A percentile compares a stretch with the other conserved stretches of the same genome.
Evolutionary conservation across 139 green algal species (phyloP).

Genomic region (Micractinium sp.): DNA sequence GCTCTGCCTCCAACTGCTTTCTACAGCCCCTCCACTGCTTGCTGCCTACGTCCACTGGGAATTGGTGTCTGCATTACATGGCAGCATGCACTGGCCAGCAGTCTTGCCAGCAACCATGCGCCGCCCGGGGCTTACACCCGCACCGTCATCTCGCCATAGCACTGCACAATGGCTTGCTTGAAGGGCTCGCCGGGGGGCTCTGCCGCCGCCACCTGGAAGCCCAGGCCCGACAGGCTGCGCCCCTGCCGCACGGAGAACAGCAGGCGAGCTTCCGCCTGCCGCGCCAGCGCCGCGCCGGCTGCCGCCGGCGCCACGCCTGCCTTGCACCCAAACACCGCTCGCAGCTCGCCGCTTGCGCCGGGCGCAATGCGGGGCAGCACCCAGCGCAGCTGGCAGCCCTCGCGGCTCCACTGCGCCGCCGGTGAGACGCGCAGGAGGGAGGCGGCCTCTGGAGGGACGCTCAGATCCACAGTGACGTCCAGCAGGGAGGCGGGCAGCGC

Average conservation of each 20-base stretch:
- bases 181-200: background rate
- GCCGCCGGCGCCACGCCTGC: background rate
- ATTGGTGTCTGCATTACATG: no score
- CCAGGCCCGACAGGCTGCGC: slow-evolving; percentile 36
- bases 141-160: slow-evolving; percentile 23
- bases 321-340: slow-evolving; percentile 33
- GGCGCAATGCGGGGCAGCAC: slow-evolving; percentile 19
- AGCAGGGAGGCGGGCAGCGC: slow-evolving; percentile 26
- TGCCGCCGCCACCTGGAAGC: slow-evolving; percentile 28
- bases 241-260: slow-evolving; percentile 31
- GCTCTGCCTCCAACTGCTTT: no score
- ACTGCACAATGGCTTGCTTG: slow-evolving; percentile 25
- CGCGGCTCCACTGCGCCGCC: slow-evolving; percentile 22
- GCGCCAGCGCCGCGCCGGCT: background rate
- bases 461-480: slow-evolving; percentile 38
- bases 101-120: background rate
- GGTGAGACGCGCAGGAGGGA: slow-evolving; percentile 20
- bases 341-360: slow-evolving; percentile 7
- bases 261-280: slow-evolving; percentile 23
- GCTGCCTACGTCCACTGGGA: no score
- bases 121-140: background rate
- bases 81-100: background rate
- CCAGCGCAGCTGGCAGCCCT: slow-evolving; percentile 39
- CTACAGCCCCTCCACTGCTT: no score
- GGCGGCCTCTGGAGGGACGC: slow-evolving; percentile 29